These are phyloP conservation scores for Eruca vesicaria DNA, from an alignment of 441 rosid genomes.

Conservation along the genomic window DNA sequence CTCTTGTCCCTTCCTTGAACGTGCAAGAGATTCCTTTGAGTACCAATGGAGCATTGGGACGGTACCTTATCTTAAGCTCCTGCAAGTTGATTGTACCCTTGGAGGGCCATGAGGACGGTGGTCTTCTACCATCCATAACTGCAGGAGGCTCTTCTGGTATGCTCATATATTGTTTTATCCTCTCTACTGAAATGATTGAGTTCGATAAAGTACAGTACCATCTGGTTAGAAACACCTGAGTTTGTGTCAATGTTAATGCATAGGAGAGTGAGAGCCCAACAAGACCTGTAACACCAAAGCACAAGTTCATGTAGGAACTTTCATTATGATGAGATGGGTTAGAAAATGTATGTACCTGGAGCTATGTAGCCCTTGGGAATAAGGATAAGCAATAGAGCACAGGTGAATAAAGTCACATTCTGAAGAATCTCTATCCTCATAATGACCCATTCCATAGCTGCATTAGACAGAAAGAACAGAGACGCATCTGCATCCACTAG, in stretches of 20 bases:
- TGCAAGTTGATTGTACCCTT: slow-evolving; percentile 77
- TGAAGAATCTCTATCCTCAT: slow-evolving; percentile 69
- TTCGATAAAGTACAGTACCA: slow-evolving; percentile 78
- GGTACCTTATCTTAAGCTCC: slow-evolving; percentile 74
- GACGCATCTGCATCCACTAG: slow-evolving; percentile 72
- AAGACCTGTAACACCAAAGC: slow-evolving; percentile 50
- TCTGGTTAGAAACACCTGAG: slow-evolving; percentile 59
- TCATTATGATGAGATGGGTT: not conserved
- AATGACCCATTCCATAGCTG: slow-evolving; percentile 77
- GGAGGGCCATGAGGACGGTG: slow-evolving; percentile 74
- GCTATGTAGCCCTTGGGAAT: slow-evolving; percentile 61
- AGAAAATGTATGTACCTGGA: slow-evolving; percentile 50
- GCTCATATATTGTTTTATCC: slow-evolving; percentile 85
- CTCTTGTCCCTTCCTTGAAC: slow-evolving; percentile 68
- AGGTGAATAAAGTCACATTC: slow-evolving; percentile 65
- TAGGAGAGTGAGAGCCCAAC: slow-evolving; percentile 88
- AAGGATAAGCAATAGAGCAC: slow-evolving; percentile 69
- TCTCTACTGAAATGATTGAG: slow-evolving; percentile 74
- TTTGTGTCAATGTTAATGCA: slow-evolving; percentile 58
- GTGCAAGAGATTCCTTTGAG: slow-evolving; percentile 89
- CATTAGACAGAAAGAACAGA: slow-evolving; percentile 71
- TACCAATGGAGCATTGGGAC: slow-evolving; percentile 70
- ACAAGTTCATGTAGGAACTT: slow-evolving; percentile 3
- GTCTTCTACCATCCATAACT: slow-evolving; percentile 55
- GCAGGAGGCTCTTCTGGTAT: slow-evolving; percentile 75